Evolutionary conservation across 2,329 filamentous ascomycete genomes (phyloP).

Genomic region (Xylaria hypoxylon): DNA sequence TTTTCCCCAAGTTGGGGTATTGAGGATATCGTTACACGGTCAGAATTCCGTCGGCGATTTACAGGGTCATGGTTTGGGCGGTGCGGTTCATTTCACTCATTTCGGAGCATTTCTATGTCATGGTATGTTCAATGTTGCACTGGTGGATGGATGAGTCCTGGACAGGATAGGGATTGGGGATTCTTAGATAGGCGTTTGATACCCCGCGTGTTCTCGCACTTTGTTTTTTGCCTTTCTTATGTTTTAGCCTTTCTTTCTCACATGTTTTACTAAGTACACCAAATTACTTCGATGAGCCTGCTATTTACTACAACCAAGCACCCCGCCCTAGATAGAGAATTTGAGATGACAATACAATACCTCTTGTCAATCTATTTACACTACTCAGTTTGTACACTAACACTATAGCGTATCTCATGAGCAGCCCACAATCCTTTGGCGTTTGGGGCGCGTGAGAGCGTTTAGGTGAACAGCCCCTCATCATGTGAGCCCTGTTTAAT

Average conservation of each 20-base stretch:
- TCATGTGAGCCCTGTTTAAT: slow-evolving; percentile 34
- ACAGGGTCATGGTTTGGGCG: slow-evolving; percentile 8
- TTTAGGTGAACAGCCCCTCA: slow-evolving; percentile 23
- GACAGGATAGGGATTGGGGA: slow-evolving; percentile 2
- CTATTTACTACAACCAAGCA: slow-evolving; percentile 17
- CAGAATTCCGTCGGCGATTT: neutral
- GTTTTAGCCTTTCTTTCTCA: neutral
- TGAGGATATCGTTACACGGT: neutral
- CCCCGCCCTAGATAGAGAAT: slow-evolving; percentile 10
- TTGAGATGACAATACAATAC: neutral
- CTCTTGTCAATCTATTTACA: slow-evolving; percentile 4
- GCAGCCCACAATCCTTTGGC: slow-evolving; percentile 14
- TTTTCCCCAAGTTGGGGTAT: slow-evolving; percentile 13
- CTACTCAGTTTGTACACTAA: neutral
- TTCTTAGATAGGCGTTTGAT: slow-evolving; percentile 11
- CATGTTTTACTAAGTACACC: slow-evolving; percentile 7
- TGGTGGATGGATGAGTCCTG: slow-evolving; percentile 1
- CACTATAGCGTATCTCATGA: slow-evolving; percentile 23
- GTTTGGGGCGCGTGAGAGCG: slow-evolving; percentile 30
- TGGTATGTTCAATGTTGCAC: slow-evolving; percentile 12
- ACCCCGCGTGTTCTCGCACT: slow-evolving; percentile 26
- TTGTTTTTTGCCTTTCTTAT: neutral
- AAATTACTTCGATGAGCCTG: slow-evolving; percentile 15
- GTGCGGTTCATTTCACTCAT: slow-evolving; percentile 2
- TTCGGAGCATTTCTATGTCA: slow-evolving; percentile 16